Evolutionary conservation across 306 rosid species (phyloP).

Genomic region (Adenanthera pavonina): DNA sequence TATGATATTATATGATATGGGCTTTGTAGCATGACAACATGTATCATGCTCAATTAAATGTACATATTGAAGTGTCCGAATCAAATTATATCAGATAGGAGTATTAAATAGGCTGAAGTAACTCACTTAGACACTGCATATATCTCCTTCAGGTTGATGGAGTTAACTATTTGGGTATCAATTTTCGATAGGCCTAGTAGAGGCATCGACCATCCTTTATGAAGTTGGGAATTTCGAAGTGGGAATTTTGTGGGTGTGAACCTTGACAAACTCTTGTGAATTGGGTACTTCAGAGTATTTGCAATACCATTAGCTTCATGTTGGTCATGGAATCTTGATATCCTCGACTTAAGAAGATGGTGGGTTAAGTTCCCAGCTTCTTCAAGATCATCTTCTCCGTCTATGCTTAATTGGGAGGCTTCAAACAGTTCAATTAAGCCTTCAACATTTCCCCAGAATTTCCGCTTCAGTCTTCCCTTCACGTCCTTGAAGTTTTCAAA

Average conservation of each 20-base stretch:
- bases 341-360: slow-evolving; percentile 29
- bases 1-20: no score
- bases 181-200: slow-evolving; percentile 28
- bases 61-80: background rate
- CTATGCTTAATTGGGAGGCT: slow-evolving; percentile 42
- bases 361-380: slow-evolving; percentile 33
- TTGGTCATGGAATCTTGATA: background rate
- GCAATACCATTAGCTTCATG: background rate
- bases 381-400: slow-evolving; percentile 37
- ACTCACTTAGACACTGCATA: slow-evolving; percentile 25
- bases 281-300: slow-evolving; percentile 34
- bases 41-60: no score
- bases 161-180: slow-evolving; percentile 30
- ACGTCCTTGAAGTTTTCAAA: slow-evolving; percentile 23
- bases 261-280: slow-evolving; percentile 45
- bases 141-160: slow-evolving; percentile 40
- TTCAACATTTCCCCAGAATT: background rate
- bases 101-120: no score
- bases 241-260: slow-evolving; percentile 33
- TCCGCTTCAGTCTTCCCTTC: background rate
- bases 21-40: no score
- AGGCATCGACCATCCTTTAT: slow-evolving; percentile 26
- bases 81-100: no score
- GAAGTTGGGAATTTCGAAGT: background rate
- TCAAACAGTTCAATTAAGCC: slow-evolving; percentile 42